These are phyloP conservation scores for Lactifluus subvellereus DNA, from an alignment of 768 basidiomycete genomes.

Conservation along the genomic window DNA sequence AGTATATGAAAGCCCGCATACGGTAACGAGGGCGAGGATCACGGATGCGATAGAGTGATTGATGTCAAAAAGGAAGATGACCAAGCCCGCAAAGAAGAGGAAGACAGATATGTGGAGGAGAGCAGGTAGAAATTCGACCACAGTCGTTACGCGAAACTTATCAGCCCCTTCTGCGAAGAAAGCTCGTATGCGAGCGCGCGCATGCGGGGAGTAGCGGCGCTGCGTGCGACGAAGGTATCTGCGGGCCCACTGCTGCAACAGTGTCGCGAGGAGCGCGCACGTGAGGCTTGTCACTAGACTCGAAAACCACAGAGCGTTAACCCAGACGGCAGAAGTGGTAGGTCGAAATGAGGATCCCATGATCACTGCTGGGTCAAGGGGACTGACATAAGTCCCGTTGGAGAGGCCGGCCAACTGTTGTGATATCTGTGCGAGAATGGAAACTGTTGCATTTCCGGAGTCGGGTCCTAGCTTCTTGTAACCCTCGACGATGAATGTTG, in stretches of 20 bases:
- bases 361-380: not conserved
- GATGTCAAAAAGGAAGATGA: not conserved
- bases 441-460: not conserved
- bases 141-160: not conserved
- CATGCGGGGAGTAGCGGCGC: not conserved
- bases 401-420: not conserved
- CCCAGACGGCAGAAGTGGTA: not conserved
- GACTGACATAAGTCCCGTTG: not conserved
- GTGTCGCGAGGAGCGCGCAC: not conserved
- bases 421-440: not conserved
- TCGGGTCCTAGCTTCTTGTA: constrained; percentile 6
- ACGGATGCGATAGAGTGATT: not conserved
- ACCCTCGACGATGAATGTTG: constrained; percentile 11
- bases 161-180: not conserved
- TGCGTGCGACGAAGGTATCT: not conserved
- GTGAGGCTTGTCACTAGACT: not conserved
- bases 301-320: not conserved
- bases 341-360: not conserved
- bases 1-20: not conserved
- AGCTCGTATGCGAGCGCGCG: not conserved
- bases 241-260: not conserved
- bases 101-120: not conserved
- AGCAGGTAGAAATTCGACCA: not conserved
- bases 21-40: not conserved
- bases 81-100: constrained; percentile 2